Evolutionary conservation across 176 grass and related monocot genomes (phyloP).

Genomic region (Lolium perenne): DNA sequence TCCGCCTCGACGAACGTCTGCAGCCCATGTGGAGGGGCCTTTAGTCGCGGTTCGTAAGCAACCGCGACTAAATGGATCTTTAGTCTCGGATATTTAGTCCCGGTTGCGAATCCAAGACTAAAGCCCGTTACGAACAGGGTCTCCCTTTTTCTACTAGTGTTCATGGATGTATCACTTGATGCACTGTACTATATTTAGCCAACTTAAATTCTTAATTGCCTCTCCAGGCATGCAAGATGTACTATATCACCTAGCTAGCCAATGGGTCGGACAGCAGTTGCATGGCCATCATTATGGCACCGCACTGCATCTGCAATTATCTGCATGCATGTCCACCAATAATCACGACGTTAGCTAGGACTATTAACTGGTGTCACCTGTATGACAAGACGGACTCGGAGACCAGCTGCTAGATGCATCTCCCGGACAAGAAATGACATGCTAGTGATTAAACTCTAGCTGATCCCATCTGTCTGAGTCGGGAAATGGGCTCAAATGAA

Average conservation of each 20-base stretch:
- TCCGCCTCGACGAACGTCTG: no score
- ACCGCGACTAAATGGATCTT: no score
- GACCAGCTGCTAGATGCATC: not conserved
- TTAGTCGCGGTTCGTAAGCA: no score
- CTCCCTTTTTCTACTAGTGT: no score
- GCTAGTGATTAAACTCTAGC: not conserved
- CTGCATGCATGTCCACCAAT: constrained; percentile 8
- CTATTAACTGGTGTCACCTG: not conserved
- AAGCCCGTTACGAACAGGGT: no score
- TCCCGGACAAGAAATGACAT: not conserved
- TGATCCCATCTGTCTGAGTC: not conserved
- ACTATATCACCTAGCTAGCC: not conserved
- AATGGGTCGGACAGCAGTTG: not conserved
- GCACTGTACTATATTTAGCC: no score
- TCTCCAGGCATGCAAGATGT: not conserved
- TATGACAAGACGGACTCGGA: not conserved
- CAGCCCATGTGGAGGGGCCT: no score
- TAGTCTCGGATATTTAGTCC: no score
- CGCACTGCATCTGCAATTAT: constrained; percentile 9
- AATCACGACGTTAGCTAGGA: constrained; percentile 22
- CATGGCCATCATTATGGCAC: not conserved
- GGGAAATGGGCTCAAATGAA: not conserved
- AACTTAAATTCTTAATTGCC: not conserved
- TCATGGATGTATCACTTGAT: no score
- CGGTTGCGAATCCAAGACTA: no score